Percentiles rank a stretch among this genome's conserved stretches.
These are phyloP conservation scores for Fennellomyces sp. DNA, from an alignment of 371 early-diverging fungal species.

Conservation along the genomic window DNA sequence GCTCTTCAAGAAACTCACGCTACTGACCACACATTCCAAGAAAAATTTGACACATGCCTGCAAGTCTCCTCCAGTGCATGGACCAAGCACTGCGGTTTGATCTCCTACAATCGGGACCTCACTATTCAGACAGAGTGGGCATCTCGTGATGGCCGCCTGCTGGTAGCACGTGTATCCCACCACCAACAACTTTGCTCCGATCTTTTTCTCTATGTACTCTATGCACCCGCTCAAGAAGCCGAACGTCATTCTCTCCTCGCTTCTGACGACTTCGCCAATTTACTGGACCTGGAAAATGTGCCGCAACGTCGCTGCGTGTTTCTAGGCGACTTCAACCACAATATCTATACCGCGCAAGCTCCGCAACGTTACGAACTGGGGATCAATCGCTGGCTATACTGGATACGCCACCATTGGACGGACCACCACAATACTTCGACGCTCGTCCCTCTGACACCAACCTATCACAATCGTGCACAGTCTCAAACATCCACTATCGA, in stretches of 20 bases:
- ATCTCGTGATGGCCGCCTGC: constrained; percentile 1
- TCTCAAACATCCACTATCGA: too few relatives aligned
- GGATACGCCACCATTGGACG: too few relatives aligned
- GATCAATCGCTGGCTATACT: too few relatives aligned
- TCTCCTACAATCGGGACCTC: background rate
- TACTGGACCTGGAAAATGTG: background rate
- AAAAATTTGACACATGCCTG: background rate
- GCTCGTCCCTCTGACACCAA: too few relatives aligned
- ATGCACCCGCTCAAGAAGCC: constrained; percentile 1
- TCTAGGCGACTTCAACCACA: constrained; percentile 10
- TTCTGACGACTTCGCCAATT: background rate
- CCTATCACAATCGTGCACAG: too few relatives aligned
- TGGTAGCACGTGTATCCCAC: background rate
- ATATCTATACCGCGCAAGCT: constrained; percentile 1
- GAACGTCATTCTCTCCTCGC: background rate
- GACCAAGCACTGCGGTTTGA: constrained; percentile 6
- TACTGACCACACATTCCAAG: background rate
- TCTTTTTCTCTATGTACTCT: background rate
- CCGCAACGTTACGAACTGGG: too few relatives aligned
- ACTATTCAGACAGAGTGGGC: background rate
- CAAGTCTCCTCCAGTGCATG: constrained; percentile 5
- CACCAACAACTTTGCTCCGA: background rate
- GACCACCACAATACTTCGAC: too few relatives aligned
- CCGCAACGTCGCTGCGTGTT: constrained; percentile 4
- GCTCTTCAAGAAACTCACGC: constrained; percentile 13